Conservation (phyloP, 805 yeast genomes). For the Priceomyces haplophilus region DNA sequence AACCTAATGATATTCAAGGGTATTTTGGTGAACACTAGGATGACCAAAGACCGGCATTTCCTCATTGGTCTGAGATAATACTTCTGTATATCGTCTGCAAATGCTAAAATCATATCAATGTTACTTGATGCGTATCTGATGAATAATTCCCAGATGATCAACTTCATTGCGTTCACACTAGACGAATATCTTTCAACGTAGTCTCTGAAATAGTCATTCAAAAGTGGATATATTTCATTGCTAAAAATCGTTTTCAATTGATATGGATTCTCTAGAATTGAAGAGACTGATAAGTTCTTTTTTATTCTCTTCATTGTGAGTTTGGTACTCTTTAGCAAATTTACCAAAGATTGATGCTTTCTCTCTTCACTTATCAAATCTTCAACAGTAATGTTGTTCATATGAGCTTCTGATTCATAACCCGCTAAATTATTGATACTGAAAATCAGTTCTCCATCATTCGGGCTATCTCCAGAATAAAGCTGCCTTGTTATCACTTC, state of each 20-base stretch:
- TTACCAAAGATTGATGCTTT: neutral
- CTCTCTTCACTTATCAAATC: neutral
- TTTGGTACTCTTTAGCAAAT: neutral
- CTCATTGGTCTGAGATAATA: constrained; percentile 11
- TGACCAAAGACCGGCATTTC: constrained; percentile 5
- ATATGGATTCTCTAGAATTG: constrained; percentile 5
- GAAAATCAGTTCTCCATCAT: neutral
- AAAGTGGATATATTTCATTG: constrained; percentile 5
- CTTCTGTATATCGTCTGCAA: constrained; percentile 3
- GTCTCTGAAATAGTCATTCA: neutral
- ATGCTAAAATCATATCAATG: constrained; percentile 2
- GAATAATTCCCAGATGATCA: constrained; percentile 15
- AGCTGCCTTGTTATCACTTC: constrained; percentile 9
- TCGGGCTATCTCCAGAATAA: neutral
- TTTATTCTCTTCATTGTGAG: neutral
- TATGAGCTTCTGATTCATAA: constrained; percentile 6
- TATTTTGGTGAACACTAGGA: constrained; percentile 11
- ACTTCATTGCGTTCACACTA: constrained; percentile 6
- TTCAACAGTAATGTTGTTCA: neutral
- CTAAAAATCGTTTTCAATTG: constrained; percentile 1
- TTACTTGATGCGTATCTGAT: constrained; percentile 9
- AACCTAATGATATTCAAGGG: constrained; percentile 16
- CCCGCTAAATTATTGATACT: constrained; percentile 5
- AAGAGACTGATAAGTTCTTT: neutral
- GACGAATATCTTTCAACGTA: constrained; percentile 1